Evolutionary conservation across 495 filamentous ascomycete species (phyloP), one percentile per base, ranked within the genome.

Genomic region (Penicillium robsamsonii): DNA sequence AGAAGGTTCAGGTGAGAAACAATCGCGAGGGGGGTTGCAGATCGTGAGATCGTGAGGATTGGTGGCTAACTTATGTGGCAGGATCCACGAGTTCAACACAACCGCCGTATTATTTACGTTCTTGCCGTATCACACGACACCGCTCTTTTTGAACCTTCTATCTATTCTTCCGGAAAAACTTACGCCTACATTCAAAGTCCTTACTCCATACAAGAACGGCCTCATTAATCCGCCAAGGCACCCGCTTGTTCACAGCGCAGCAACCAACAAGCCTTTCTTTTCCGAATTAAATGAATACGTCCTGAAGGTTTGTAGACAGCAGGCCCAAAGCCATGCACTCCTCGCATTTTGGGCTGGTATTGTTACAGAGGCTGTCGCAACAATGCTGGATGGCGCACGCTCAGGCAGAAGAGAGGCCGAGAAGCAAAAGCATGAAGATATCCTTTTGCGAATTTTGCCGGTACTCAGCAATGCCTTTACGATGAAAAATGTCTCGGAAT

Each of bases 51-150:
- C 2, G 38, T n/a, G 47, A 42, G 20, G 25, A 7, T 20, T 20
- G 30, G 5, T 24, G 20, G 53, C 77, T 82, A 64, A 81, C 58
- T 27, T 53, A 5, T 17, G 2, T 17, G 33, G n/a, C 58, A 96
- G 94, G 55, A 78, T 94, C 27, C 94, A 97, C 68, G 91, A 97
- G 66, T 85, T 90, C 65, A 97, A 97, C 66, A 92, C 91, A 0
- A 75, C 81, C 1, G 82, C 79, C 43, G 74, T 94, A 17, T 73
- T 97, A n/a, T 76, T 93, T 46, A 91, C 91, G 9, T 96, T 97
- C 69, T 78, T 99, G 13, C 94, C 95, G 3, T 97, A 95, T 64
- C 91, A 97, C 65, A 85, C 85, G 0, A 86, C 87, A 17, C 88
- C 87, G 4, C 81, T 90, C 3, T 96, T 97, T 66, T 70, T 86